These are phyloP conservation scores for Colletotrichum sansevieriae DNA, from an alignment of 2,329 filamentous ascomycete genomes.

Conservation along the genomic window DNA sequence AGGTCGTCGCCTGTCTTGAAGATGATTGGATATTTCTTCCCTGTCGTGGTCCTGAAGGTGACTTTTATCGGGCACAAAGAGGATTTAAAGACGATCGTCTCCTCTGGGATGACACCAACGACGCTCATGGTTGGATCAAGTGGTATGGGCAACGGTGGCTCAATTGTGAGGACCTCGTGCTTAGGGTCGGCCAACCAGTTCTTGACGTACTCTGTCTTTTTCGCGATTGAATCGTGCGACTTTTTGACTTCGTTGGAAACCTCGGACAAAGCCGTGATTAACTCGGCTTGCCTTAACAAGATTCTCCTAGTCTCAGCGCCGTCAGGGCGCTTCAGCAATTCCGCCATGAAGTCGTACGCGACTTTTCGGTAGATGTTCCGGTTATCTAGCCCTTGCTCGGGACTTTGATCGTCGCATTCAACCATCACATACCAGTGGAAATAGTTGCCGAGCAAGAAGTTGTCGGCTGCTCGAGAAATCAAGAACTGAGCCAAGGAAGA, in stretches of 20 bases:
- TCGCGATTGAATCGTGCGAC: conserved; percentile 80
- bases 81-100: conserved; percentile 95
- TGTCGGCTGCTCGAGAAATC: conserved; percentile 87
- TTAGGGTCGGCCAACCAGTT: conserved; percentile 87
- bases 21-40: conserved; percentile 87
- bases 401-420: conserved; percentile 88
- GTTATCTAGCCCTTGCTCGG: conserved; percentile 79
- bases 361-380: conserved; percentile 92
- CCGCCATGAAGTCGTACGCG: conserved; percentile 95
- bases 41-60: conserved; percentile 85
- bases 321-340: conserved; percentile 78
- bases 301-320: conserved; percentile 81
- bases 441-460: conserved; percentile 93
- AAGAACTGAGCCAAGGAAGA: conserved; percentile 92
- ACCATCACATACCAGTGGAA: conserved; percentile 99
- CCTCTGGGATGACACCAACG: conserved; percentile 83
- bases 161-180: conserved; percentile 86
- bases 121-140: conserved; percentile 87
- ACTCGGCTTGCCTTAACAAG: conserved; percentile 87
- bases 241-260: conserved; percentile 90
- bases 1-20: conserved; percentile 98
- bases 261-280: conserved; percentile 87
- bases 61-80: conserved; percentile 92
- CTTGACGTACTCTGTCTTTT: conserved; percentile 88
- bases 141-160: conserved; percentile 88